These are phyloP conservation scores for Tausonia pullulans DNA, from an alignment of 1,284 basidiomycete species.

Conservation along the genomic window DNA sequence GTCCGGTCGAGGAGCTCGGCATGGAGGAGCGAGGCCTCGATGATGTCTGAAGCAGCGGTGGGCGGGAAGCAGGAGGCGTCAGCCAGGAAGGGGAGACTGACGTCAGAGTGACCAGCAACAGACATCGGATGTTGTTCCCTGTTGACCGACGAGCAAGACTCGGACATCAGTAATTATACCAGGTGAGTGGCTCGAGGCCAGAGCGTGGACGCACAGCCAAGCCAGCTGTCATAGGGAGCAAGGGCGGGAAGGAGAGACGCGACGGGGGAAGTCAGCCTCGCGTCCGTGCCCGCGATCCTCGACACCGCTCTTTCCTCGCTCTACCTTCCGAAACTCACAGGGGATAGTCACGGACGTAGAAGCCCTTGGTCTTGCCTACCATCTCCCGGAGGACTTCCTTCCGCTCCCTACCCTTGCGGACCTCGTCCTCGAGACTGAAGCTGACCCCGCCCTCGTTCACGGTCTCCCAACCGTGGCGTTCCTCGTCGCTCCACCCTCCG, in stretches of 20 bases:
- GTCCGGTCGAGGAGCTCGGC: slow-evolving; percentile 35
- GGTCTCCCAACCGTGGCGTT: neutral
- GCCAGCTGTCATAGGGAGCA: neutral
- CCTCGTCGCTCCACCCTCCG: neutral
- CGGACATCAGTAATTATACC: too few species aligned
- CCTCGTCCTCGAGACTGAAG: slow-evolving; percentile 12
- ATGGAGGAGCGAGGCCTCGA: slow-evolving; percentile 36
- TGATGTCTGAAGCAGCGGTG: slow-evolving; percentile 29
- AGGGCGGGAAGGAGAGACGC: neutral
- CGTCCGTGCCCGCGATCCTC: neutral
- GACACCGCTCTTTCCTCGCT: neutral
- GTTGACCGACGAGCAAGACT: neutral
- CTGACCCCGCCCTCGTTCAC: neutral
- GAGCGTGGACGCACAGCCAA: neutral
- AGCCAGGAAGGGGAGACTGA: neutral
- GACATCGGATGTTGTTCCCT: slow-evolving; percentile 20
- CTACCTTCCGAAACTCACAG: slow-evolving; percentile 10
- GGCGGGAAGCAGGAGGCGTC: neutral
- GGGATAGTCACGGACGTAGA: slow-evolving; percentile 22
- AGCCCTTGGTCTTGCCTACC: slow-evolving; percentile 22
- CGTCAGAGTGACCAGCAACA: neutral
- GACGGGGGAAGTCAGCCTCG: neutral
- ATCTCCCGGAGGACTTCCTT: slow-evolving; percentile 20
- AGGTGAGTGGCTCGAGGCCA: too few species aligned
- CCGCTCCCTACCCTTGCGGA: slow-evolving; percentile 3